These are phyloP conservation scores for Blastocystis sp. DNA, from an alignment of 352 stramenopile genomes.

Conservation along the genomic window DNA sequence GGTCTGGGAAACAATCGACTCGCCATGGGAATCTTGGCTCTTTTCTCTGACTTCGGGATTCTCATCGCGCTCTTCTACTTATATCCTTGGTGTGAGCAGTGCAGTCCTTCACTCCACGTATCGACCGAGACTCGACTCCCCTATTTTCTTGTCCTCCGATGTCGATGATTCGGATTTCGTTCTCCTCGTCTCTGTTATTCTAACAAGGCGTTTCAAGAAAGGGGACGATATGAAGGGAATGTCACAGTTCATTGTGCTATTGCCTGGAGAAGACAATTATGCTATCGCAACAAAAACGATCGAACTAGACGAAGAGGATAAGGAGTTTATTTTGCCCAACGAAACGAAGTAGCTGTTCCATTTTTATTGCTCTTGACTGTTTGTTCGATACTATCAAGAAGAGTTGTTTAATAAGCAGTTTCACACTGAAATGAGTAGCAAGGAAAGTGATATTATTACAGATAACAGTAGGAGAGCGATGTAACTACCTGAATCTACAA, in stretches of 20 bases:
- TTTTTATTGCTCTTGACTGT: background rate
- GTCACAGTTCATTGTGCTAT: background rate
- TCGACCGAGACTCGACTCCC: background rate
- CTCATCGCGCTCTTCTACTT: background rate
- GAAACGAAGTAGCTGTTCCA: background rate
- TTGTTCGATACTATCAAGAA: background rate
- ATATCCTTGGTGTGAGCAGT: background rate
- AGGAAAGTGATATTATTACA: too few relatives aligned
- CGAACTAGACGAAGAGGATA: background rate
- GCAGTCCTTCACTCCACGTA: background rate
- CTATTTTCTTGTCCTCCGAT: background rate
- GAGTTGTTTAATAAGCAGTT: background rate
- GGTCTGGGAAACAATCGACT: background rate
- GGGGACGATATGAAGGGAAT: background rate
- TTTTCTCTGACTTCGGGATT: background rate
- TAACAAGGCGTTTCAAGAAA: background rate
- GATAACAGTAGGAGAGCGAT: too few relatives aligned
- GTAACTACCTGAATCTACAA: too few relatives aligned
- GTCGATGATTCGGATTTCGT: slow-evolving; percentile 19
- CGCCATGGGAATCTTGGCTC: background rate
- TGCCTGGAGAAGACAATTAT: background rate
- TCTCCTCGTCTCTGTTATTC: slow-evolving; percentile 10
- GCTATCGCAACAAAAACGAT: background rate
- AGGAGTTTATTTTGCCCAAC: background rate
- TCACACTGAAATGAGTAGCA: too few relatives aligned